Evolutionary conservation across 1,139 yeast genomes (phyloP).

Genomic region (Eremothecium sinecaudum): DNA sequence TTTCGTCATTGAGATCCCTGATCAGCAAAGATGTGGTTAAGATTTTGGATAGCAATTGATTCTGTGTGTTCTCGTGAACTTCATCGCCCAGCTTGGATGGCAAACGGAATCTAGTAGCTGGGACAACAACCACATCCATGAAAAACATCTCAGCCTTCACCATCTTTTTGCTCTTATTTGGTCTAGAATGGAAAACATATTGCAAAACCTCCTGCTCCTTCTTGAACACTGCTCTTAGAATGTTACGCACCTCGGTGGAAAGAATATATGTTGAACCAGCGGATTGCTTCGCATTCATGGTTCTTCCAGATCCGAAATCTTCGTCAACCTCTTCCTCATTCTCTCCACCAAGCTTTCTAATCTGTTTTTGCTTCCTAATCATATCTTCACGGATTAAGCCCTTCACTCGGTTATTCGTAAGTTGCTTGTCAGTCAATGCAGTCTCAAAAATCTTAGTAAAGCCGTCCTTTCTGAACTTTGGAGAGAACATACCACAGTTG

Average conservation of each 20-base stretch:
- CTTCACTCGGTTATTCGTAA: slow-evolving; percentile 69
- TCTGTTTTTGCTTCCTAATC: slow-evolving; percentile 37
- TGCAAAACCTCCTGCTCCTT: slow-evolving; percentile 58
- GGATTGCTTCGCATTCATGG: slow-evolving; percentile 41
- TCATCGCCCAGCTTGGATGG: slow-evolving; percentile 97
- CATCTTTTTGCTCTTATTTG: slow-evolving; percentile 39
- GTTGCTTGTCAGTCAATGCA: slow-evolving; percentile 71
- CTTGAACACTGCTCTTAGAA: slow-evolving; percentile 63
- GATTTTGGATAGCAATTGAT: slow-evolving; percentile 73
- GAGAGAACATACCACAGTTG: slow-evolving; percentile 92
- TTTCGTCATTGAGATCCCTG: slow-evolving; percentile 80
- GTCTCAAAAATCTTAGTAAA: slow-evolving; percentile 86
- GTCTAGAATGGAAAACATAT: slow-evolving; percentile 69
- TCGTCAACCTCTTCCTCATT: slow-evolving; percentile 23
- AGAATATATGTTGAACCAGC: slow-evolving; percentile 76
- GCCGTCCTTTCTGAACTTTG: slow-evolving; percentile 91
- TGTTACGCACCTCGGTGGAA: slow-evolving; percentile 77
- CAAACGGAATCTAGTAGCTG: slow-evolving; percentile 91
- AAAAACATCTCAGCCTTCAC: slow-evolving; percentile 85
- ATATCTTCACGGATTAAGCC: slow-evolving; percentile 69
- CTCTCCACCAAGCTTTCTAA: slow-evolving; percentile 23
- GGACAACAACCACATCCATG: slow-evolving; percentile 78
- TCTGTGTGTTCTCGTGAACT: slow-evolving; percentile 88
- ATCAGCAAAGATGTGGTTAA: slow-evolving; percentile 72
- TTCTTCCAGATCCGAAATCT: slow-evolving; percentile 27